These are phyloP conservation scores for Xylaria grammica DNA, from an alignment of 495 filamentous ascomycete species.

Conservation along the genomic window DNA sequence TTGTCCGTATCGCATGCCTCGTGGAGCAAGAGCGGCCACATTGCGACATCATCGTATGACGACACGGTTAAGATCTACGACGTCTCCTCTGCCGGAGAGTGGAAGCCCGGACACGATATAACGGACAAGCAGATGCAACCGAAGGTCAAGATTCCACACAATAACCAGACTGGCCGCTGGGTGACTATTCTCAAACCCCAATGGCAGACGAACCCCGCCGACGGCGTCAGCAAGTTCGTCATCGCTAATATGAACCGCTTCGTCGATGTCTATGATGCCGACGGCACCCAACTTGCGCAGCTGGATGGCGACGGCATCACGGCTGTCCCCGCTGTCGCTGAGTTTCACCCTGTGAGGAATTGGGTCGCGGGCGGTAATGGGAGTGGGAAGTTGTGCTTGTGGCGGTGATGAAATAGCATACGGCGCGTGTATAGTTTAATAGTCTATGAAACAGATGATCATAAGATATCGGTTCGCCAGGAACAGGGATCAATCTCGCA, in stretches of 20 bases:
- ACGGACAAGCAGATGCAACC: slow-evolving; percentile 70
- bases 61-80: slow-evolving; percentile 93
- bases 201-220: slow-evolving; percentile 82
- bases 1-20: slow-evolving; percentile 90
- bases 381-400: slow-evolving; percentile 90
- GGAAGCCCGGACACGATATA: slow-evolving; percentile 66
- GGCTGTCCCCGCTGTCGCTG: slow-evolving; percentile 89
- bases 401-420: slow-evolving; percentile 67
- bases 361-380: slow-evolving; percentile 94
- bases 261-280: slow-evolving; percentile 81
- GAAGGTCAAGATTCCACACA: slow-evolving; percentile 73
- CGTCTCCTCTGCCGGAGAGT: slow-evolving; percentile 67
- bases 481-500: no score
- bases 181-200: slow-evolving; percentile 83
- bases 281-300: slow-evolving; percentile 89
- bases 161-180: slow-evolving; percentile 91
- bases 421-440: no score
- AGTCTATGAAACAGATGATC: no score
- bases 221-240: slow-evolving; percentile 81
- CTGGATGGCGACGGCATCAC: slow-evolving; percentile 87
- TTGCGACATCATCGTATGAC: slow-evolving; percentile 93
- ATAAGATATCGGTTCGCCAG: no score
- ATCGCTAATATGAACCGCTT: slow-evolving; percentile 99
- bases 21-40: slow-evolving; percentile 78
- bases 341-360: slow-evolving; percentile 84